Evolutionary conservation across 768 basidiomycete species (phyloP).

Genomic region (Trametes cinnabarina): DNA sequence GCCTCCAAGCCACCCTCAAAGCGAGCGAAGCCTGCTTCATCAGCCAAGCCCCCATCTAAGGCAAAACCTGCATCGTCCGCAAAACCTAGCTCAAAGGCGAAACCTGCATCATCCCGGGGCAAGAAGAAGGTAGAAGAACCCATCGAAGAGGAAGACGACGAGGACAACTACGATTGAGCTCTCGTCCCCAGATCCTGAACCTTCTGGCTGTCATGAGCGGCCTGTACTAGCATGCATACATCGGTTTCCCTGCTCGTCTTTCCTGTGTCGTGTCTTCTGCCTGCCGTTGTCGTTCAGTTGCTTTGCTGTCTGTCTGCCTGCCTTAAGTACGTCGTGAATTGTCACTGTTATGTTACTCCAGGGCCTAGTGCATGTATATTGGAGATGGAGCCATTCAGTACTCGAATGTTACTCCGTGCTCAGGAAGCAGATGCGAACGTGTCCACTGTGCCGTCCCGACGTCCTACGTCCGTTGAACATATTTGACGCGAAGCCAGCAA

Average conservation of each 20-base stretch:
- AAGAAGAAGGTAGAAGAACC: conserved; percentile 23
- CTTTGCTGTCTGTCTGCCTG: conserved; percentile 3
- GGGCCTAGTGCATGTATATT: conserved; percentile 14
- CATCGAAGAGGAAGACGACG: conserved; percentile 20
- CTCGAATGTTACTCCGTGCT: too few species aligned
- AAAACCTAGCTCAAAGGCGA: conserved; percentile 22
- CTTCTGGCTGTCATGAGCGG: not conserved
- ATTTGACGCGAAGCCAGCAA: too few species aligned
- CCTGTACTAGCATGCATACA: not conserved
- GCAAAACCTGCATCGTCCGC: not conserved
- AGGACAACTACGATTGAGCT: conserved; percentile 18
- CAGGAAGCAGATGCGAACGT: too few species aligned
- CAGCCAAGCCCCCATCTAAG: conserved; percentile 6
- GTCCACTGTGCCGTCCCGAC: too few species aligned
- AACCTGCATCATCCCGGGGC: conserved; percentile 24
- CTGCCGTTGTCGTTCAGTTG: not conserved
- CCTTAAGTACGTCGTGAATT: not conserved
- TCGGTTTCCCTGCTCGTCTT: not conserved
- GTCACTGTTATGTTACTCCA: conserved; percentile 9
- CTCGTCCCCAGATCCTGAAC: not conserved
- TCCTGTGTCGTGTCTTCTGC: not conserved
- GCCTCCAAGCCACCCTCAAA: conserved; percentile 23
- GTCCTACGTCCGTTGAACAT: too few species aligned
- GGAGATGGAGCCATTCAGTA: conserved; percentile 8
- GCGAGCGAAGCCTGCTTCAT: conserved; percentile 23